A percentile compares a stretch with the other conserved stretches of the same genome.
Conservation (phyloP, 2,329 filamentous ascomycete genomes). For the Ascochyta pisi region DNA sequence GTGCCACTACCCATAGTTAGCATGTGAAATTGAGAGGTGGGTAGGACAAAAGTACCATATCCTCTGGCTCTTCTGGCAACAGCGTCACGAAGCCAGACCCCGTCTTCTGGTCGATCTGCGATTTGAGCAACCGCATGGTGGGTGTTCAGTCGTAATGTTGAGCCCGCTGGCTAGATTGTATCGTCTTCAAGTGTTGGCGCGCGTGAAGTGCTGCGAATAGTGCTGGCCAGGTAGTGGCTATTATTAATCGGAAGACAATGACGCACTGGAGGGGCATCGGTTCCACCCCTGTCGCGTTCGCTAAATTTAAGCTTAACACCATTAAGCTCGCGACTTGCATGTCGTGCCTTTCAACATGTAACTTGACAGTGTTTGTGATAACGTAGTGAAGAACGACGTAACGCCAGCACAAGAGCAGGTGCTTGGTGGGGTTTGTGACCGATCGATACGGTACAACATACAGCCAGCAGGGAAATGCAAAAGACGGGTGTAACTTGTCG, state of each 20-base stretch:
- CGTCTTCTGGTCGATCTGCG: slow-evolving; percentile 67
- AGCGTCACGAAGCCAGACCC: slow-evolving; percentile 71
- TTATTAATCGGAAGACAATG: slow-evolving; percentile 16
- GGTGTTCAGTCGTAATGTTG: neutral
- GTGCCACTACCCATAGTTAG: slow-evolving; percentile 66
- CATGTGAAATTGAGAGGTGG: neutral
- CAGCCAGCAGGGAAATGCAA: neutral
- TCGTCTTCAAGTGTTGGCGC: neutral
- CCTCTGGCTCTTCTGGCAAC: slow-evolving; percentile 75
- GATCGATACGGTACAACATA: neutral
- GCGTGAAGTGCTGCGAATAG: neutral
- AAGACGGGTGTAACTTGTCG: slow-evolving; percentile 2
- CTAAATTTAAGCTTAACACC: slow-evolving; percentile 8
- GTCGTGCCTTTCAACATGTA: too few species aligned
- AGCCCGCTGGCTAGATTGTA: neutral
- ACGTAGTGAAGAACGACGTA: too few species aligned
- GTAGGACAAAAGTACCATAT: slow-evolving; percentile 63
- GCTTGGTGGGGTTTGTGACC: too few species aligned
- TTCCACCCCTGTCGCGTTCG: neutral
- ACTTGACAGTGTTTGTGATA: too few species aligned
- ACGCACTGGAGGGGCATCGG: slow-evolving; percentile 24
- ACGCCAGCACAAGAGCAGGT: too few species aligned
- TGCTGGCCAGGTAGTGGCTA: neutral
- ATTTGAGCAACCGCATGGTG: slow-evolving; percentile 70
- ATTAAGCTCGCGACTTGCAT: slow-evolving; percentile 10